These are phyloP conservation scores for Fusarium bactridioides DNA, from an alignment of 2,329 filamentous ascomycete species.

Conservation along the genomic window DNA sequence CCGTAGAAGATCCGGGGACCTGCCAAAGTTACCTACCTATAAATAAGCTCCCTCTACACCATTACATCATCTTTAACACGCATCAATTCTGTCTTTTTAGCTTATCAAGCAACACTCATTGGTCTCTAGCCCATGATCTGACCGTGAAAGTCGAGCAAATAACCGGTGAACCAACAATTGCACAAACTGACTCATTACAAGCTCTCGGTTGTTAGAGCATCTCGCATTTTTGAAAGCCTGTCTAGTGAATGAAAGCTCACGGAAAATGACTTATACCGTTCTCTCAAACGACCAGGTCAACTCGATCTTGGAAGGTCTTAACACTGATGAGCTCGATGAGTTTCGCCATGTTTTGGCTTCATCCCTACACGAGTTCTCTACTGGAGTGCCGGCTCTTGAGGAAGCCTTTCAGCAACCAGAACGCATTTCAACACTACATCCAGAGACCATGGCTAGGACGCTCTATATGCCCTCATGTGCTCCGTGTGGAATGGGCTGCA, in stretches of 20 bases:
- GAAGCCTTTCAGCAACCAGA: slow-evolving; percentile 64
- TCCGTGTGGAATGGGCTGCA: slow-evolving; percentile 70
- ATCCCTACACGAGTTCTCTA: slow-evolving; percentile 70
- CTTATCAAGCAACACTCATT: slow-evolving; percentile 21
- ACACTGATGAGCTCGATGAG: slow-evolving; percentile 58
- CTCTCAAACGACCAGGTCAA: slow-evolving; percentile 66
- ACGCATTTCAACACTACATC: slow-evolving; percentile 58
- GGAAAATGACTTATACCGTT: slow-evolving; percentile 64
- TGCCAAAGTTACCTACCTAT: neutral
- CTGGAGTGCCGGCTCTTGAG: slow-evolving; percentile 55
- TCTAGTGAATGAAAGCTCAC: neutral
- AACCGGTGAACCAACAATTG: neutral
- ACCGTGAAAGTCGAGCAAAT: neutral
- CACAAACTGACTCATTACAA: neutral
- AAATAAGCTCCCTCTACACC: neutral
- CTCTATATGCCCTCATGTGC: slow-evolving; percentile 79
- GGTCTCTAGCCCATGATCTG: neutral
- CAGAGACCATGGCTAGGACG: slow-evolving; percentile 63
- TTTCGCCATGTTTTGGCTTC: slow-evolving; percentile 59
- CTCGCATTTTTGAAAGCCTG: neutral
- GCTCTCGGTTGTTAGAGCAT: neutral
- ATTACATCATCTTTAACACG: slow-evolving; percentile 36
- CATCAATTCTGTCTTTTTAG: slow-evolving; percentile 7
- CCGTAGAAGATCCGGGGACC: slow-evolving; percentile 3
- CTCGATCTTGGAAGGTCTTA: slow-evolving; percentile 62